Base-by-base conservation (phyloP, 1,139 yeast genomes). In the Sugiyamaella castrensis region DNA sequence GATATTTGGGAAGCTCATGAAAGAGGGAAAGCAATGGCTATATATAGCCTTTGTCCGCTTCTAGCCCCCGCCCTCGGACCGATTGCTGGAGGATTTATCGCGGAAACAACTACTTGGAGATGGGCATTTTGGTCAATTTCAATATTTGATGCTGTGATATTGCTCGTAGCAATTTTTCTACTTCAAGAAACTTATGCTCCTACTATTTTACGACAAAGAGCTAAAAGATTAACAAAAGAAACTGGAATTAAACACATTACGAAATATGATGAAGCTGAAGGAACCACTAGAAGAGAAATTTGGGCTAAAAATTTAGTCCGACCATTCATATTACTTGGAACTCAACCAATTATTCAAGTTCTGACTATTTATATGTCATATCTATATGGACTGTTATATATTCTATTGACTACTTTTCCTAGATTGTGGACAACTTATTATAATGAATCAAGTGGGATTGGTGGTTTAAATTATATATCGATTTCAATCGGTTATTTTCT, bases 51-150 rank as follows among this genome's bases (percentile, higher is more conserved):
- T 28, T 80, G 81, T 30, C 85, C 87, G 0, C 46, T 62, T 9
- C 66, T 82, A 43, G 91, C 88, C 0, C 85, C 86, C 0, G 78
- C 78, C 0, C 62, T 81, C 43, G 84, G 83, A 0, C 84, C 84
- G 0, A 70, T 80, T 3, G 69, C 79, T 24, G 72, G 81, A 0
- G 84, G 84, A 1, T 80, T 74, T 57, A 76, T 81, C 32, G 80
- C 77, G 4, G 71, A 76, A 51, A 52, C 56, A 35, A 54, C 62
- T 4, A 47, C 62, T 59, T 81, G 85, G 84, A 70, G 75, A 53
- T 81, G 86, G 86, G 74, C 76, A 6, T 80, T 81, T 57, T 78
- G 78, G 71, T 73, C 79, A 9, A 64, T 79, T 37, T 69, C 76
- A 16, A 80, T 81, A 11, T 66, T 78, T 44, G 78, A 76, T 54